Conservation (phyloP, 106 monocot species). For the Platanthera zijinensis region DNA sequence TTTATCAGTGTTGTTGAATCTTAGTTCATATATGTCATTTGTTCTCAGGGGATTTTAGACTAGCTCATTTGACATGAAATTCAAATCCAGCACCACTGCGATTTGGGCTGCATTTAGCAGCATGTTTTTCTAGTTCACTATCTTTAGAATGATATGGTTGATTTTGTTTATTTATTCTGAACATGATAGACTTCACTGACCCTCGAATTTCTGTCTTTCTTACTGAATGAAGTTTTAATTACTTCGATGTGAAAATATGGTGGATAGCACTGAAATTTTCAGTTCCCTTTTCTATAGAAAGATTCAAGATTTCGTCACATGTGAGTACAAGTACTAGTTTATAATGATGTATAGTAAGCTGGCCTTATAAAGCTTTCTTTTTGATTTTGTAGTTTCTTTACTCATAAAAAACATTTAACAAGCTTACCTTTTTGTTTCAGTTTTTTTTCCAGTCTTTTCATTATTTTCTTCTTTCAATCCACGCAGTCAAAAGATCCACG, state of each 20-base stretch:
- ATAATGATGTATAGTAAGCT: background rate
- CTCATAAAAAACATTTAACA: background rate
- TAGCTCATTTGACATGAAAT: background rate
- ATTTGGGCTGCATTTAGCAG: background rate
- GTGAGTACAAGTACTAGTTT: no score
- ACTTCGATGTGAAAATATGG: no score
- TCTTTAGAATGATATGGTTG: background rate
- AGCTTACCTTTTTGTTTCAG: background rate
- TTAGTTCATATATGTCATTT: background rate
- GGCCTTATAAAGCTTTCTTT: background rate
- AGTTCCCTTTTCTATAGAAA: no score
- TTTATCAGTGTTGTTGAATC: background rate
- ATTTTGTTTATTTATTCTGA: background rate
- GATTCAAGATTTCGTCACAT: no score
- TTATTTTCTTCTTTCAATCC: background rate
- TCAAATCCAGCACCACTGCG: background rate
- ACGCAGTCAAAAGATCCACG: constrained; percentile 96
- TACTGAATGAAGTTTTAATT: no score
- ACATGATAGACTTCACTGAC: background rate
- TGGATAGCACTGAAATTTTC: no score
- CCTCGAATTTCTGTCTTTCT: no score
- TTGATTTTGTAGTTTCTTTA: background rate
- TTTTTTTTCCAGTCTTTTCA: background rate
- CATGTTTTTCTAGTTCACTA: background rate
- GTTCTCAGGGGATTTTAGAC: background rate